Base-by-base conservation (phyloP, 768 basidiomycete genomes). In the Panellus pusillus region DNA sequence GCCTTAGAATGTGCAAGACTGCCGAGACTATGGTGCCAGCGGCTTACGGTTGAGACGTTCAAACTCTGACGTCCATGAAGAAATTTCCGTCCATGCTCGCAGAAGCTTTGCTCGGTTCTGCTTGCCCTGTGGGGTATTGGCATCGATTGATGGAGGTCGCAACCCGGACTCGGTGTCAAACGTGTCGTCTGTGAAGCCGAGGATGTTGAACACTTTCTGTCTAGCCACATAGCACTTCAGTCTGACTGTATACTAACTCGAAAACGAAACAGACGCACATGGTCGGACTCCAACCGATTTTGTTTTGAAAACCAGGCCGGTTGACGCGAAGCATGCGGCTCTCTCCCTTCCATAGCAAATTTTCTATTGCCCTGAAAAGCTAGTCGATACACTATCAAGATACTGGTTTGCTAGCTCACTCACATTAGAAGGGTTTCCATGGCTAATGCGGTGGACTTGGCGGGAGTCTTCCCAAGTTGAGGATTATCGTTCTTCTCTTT, bases 81-180 rank as follows among this genome's bases (percentile, higher is more conserved):
- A 71, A 8, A 86, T 69, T 65, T 93, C 91, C 15, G 91, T 77
- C 91, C 91, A 93, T 27, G 86, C 87, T 31, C 91, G 80, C 44
- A 93, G 75, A 4, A 93, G 76, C 63, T 78, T 85, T 19, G 78
- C 77, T 5, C 84, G 77, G 55, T 76, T 80, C 50, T 74, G 72
- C 52, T 69, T 77, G 15, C 84, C 85, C 36, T 74, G 69, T 9
- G 70, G 62, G 9, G 73, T 75, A 9, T 49, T 62, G 14, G 73
- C 61, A 54, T 87, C 81, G 4, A 82, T 81, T 6, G 67, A 39
- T 0, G 88, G 88, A 17, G 87, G 80, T 6, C 71, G 72, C 12
- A 91, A 68, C 1, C 74, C 76, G 6, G 68, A 63, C 36, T 83
- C 81, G 4, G 66, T 65, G 6, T 74, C 72, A 35, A 55, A 66